phyloP scores from a whole-genome alignment of 352 stramenopile species.

The Phytophthora pini region DNA sequence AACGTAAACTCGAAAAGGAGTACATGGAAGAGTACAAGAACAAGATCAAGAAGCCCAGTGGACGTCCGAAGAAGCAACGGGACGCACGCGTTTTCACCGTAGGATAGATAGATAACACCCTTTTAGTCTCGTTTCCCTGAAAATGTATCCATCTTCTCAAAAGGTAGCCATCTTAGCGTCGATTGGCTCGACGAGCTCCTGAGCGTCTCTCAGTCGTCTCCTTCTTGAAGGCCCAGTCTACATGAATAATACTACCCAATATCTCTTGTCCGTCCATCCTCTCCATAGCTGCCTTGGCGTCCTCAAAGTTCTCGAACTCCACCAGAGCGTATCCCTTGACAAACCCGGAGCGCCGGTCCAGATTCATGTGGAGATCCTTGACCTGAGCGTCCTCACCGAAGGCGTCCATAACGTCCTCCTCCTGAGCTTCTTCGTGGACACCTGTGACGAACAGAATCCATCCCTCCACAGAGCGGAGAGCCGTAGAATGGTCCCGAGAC shows the following conservation, averaged over 20 bases:
- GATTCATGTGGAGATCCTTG: slow-evolving; percentile 96
- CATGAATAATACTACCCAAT: slow-evolving; percentile 88
- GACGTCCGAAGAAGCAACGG: slow-evolving; percentile 76
- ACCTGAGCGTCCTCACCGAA: slow-evolving; percentile 96
- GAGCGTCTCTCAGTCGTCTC: slow-evolving; percentile 33
- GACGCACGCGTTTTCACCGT: slow-evolving; percentile 81
- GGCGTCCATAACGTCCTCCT: slow-evolving; percentile 96
- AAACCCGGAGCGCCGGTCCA: slow-evolving; percentile 95
- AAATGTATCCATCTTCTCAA: too few species aligned
- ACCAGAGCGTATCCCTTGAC: slow-evolving; percentile 97
- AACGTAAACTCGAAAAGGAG: slow-evolving; percentile 71
- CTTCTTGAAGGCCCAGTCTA: slow-evolving; percentile 95
- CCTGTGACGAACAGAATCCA: slow-evolving; percentile 97
- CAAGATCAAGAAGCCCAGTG: slow-evolving; percentile 87
- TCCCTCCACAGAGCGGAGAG: slow-evolving; percentile 93
- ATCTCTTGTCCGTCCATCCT: slow-evolving; percentile 94
- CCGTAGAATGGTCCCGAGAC: slow-evolving; percentile 50
- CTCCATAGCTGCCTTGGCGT: slow-evolving; percentile 91
- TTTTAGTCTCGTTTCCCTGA: neutral
- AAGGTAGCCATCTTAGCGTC: slow-evolving; percentile 48
- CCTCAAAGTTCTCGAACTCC: slow-evolving; percentile 93
- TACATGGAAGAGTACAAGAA: slow-evolving; percentile 88
- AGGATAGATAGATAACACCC: slow-evolving; percentile 37
- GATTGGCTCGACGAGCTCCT: slow-evolving; percentile 36
- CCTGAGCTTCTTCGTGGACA: slow-evolving; percentile 96